phyloP scores from a whole-genome alignment of 2,329 filamentous ascomycete species.

The Penicillium sp. region DNA sequence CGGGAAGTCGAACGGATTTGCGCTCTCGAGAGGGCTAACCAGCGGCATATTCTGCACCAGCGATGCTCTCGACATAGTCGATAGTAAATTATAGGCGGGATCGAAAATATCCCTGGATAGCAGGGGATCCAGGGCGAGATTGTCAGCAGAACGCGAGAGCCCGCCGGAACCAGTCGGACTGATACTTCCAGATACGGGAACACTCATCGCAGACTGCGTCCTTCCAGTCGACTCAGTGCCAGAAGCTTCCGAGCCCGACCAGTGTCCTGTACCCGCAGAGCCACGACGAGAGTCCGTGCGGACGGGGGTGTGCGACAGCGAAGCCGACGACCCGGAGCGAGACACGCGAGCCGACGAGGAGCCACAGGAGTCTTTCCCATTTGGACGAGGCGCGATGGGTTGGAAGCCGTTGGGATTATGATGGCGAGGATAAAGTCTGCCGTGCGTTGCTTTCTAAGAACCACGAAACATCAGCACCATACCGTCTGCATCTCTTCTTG shows the following conservation, averaged over 20 bases:
- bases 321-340: conserved; percentile 13
- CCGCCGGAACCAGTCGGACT: conserved; percentile 1
- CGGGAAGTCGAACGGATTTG: conserved; percentile 22
- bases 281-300: conserved; percentile 3
- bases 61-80: conserved; percentile 4
- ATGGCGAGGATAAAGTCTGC: conserved; percentile 22
- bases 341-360: conserved; percentile 8
- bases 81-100: conserved; percentile 16
- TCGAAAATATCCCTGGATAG: conserved; percentile 15
- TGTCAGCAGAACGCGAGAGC: conserved; percentile 10
- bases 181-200: background rate
- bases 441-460: conserved; percentile 25
- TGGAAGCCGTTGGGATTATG: conserved; percentile 20
- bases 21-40: conserved; percentile 19
- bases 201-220: background rate
- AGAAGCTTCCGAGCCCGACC: conserved; percentile 21
- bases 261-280: conserved; percentile 8
- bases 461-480: conserved; percentile 22
- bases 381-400: conserved; percentile 23
- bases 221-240: conserved; percentile 4
- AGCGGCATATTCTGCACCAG: conserved; percentile 10
- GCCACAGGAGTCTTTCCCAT: background rate
- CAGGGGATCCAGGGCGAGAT: conserved; percentile 8
- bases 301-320: conserved; percentile 6
- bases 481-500: conserved; percentile 17